phyloP scores from a whole-genome alignment of 306 rosid species.

The Luffa aegyptiaca region DNA sequence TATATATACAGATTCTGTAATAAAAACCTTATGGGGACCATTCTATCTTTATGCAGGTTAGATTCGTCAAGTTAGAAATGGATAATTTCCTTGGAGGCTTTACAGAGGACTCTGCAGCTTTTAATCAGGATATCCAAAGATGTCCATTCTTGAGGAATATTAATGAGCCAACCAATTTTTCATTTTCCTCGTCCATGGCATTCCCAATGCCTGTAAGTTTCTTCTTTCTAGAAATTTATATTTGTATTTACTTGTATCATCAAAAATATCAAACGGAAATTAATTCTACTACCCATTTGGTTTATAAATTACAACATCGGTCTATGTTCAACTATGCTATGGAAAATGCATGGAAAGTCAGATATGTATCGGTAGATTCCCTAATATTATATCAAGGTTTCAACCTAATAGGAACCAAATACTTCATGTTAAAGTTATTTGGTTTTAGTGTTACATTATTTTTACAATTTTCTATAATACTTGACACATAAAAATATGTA shows the following conservation, averaged over 20 bases:
- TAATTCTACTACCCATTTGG: not conserved
- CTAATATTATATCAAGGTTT: not conserved
- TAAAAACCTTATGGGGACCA: not conserved
- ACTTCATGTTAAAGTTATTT: not conserved
- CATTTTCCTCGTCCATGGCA: slow-evolving; percentile 71
- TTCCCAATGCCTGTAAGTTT: slow-evolving; percentile 68
- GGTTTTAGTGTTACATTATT: not conserved
- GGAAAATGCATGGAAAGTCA: not conserved
- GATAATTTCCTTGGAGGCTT: slow-evolving; percentile 45
- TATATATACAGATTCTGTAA: not conserved
- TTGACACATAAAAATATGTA: not conserved
- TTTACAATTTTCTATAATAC: not conserved
- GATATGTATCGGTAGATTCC: not conserved
- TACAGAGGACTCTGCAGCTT: slow-evolving; percentile 38
- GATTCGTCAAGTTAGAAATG: slow-evolving; percentile 29
- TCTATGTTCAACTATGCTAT: not conserved
- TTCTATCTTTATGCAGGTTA: slow-evolving; percentile 26
- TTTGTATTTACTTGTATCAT: not conserved
- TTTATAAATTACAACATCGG: not conserved
- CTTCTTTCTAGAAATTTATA: not conserved
- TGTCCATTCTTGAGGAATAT: slow-evolving; percentile 98
- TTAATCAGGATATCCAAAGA: slow-evolving; percentile 38
- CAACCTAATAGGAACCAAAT: not conserved
- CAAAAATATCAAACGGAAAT: not conserved
- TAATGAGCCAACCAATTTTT: slow-evolving; percentile 87